Evolutionary conservation across 1,139 yeast genomes (phyloP), one percentile per base, ranked within the genome.

Genomic region (Candida sojae): DNA sequence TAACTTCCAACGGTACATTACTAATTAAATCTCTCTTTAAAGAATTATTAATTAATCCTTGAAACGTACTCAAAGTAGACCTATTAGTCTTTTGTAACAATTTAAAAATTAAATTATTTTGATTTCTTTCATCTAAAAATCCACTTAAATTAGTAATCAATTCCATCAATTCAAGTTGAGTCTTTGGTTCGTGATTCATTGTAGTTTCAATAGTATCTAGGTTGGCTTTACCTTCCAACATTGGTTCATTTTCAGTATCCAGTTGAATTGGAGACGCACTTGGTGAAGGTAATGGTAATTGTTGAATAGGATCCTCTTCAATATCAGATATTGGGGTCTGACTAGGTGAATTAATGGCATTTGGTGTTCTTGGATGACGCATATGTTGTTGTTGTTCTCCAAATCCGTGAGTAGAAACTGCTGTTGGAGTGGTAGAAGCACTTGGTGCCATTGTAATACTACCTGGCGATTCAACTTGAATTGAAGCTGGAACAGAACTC

Each of bases 1-100:
- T 68, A n/a, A 93, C 73, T 62, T 93, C 98, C 3, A 81, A 62
- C 0, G 99, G 99, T 26, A 93, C 68, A 47, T 79, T 72, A 23
- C 83, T 67, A 11, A 93, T 65, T 40, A 93, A 69, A 61, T 93
- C 98, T 56, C 95, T 79, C 56, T 82, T 80, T 59, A 93, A 76
- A 17, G 86, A 79, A 34, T 75, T 73, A 44, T 80, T 77, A 21
- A 93, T 75, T 9, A 82, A 61, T 21, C 82, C 79, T 35, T 82
- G 78, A 47, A 93, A 68, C 33, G 88, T 79, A 46, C 95, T 86
- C 43, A 93, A 73, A 5, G 91, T 79, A 11, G 82, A 69, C 49
- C 97, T 76, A 57, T 86, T 82, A 47, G 88, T 77, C 42, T 77
- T 77, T 49, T 85, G 84, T 36, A 93, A 67, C 44, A 92, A 68